Evolutionary conservation across 176 grass and related monocot genomes (phyloP).

Genomic region (Secale cereale): DNA sequence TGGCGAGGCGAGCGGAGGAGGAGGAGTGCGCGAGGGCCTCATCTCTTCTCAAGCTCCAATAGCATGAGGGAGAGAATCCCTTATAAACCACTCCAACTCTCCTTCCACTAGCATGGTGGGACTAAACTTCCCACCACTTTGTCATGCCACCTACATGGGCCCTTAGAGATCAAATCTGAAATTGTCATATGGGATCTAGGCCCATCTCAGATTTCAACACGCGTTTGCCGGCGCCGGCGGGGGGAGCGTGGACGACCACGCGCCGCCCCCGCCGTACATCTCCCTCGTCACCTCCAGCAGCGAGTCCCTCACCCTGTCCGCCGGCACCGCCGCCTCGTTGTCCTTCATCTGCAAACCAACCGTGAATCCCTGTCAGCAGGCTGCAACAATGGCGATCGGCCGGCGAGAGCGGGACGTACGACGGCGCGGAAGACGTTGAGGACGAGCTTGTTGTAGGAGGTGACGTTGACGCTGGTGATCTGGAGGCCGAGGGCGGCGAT

Average conservation of each 20-base stretch:
- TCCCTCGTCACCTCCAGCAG: slow-evolving; percentile 80
- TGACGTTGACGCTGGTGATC: slow-evolving; percentile 78
- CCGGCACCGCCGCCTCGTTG: slow-evolving; percentile 56
- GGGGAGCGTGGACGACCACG: slow-evolving; percentile 22
- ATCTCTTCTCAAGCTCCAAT: too few relatives aligned
- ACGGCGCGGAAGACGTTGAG: slow-evolving; percentile 76
- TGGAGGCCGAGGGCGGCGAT: slow-evolving; percentile 59
- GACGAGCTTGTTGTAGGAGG: slow-evolving; percentile 62
- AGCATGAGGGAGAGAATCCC: too few relatives aligned
- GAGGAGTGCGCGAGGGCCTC: too few relatives aligned
- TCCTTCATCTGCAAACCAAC: slow-evolving; percentile 58
- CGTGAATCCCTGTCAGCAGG: background rate
- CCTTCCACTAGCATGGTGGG: too few relatives aligned
- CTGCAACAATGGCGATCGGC: background rate
- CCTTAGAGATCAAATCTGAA: too few relatives aligned
- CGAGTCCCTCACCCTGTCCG: slow-evolving; percentile 73
- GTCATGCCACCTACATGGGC: too few relatives aligned
- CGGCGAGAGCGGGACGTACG: slow-evolving; percentile 22
- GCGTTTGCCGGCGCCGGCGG: background rate
- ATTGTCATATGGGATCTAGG: too few relatives aligned
- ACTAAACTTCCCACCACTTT: too few relatives aligned
- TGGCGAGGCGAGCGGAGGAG: too few relatives aligned
- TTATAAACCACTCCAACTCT: too few relatives aligned
- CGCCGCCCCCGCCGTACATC: slow-evolving; percentile 28
- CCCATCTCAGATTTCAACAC: too few relatives aligned